Evolutionary conservation across 1,284 basidiomycete genomes (phyloP).

Genomic region (Cystobasidium pallidum): DNA sequence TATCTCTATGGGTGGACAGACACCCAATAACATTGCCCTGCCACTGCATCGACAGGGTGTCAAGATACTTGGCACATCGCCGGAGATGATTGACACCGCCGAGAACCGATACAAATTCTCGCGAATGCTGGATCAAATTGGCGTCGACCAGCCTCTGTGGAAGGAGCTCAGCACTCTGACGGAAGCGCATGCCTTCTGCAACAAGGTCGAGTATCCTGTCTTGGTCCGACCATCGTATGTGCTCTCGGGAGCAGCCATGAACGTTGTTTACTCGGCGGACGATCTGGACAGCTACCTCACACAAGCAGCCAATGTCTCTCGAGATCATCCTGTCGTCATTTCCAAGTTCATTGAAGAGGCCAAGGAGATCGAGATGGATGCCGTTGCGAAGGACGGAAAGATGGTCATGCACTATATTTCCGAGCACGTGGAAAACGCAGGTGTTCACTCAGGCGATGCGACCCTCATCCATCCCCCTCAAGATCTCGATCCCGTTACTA

Average conservation of each 20-base stretch:
- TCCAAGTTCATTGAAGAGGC: slow-evolving; percentile 99
- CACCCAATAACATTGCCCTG: slow-evolving; percentile 96
- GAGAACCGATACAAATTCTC: slow-evolving; percentile 99
- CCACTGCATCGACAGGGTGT: slow-evolving; percentile 93
- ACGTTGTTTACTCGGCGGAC: slow-evolving; percentile 91
- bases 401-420: slow-evolving; percentile 99
- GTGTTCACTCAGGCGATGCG: slow-evolving; percentile 96
- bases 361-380: slow-evolving; percentile 99
- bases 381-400: slow-evolving; percentile 93
- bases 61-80: slow-evolving; percentile 96
- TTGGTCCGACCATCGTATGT: slow-evolving; percentile 97
- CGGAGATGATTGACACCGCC: slow-evolving; percentile 99
- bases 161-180: slow-evolving; percentile 92
- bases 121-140: slow-evolving; percentile 93
- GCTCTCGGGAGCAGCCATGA: slow-evolving; percentile 98
- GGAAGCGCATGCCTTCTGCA: slow-evolving; percentile 84
- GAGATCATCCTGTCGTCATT: slow-evolving; percentile 97
- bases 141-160: slow-evolving; percentile 96
- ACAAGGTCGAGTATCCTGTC: slow-evolving; percentile 90
- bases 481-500: slow-evolving; percentile 94
- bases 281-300: slow-evolving; percentile 89
- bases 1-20: slow-evolving; percentile 97
- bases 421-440: slow-evolving; percentile 99
- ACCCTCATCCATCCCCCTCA: slow-evolving; percentile 97
- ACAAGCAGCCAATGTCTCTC: slow-evolving; percentile 94